Base-by-base conservation (phyloP, 371 early-diverging fungal species). In the Dentiscutata heterogama region DNA sequence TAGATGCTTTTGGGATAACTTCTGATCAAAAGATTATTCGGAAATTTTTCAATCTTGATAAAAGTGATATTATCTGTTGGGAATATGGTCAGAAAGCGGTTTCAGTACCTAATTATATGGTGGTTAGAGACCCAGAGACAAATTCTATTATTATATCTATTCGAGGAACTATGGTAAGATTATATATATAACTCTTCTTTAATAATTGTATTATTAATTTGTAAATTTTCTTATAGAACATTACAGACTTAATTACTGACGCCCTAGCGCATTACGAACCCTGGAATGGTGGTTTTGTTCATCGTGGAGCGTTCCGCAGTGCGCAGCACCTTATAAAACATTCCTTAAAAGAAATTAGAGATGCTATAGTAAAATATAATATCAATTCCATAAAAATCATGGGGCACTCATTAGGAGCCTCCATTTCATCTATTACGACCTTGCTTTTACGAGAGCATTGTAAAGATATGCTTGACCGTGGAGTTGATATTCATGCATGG, bases 211-310 rank as follows among this genome's bases (percentile, higher is more conserved):
- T 42, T 39, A 73, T 18, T 83, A 85, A 53, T 60, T 16, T 65
- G 7, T n/a, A 14, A 50, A 42, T 8, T 11, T 11, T 46, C 5
- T 31, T 27, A 22, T 84, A 93, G 94, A 96, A 95, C 67, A 87
- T 92, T 0, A 91, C 93, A 82, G 97, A 97, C 83, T 92, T 95
- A 2, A 83, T 97, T 77, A 96, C 97, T 0, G 97, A 97, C 83
- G 84, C 96, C 29, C 93, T 94, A 0, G 96, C 96, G 76, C 96
- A 96, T 83, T 96, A 96, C 80, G 91, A 92, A 67, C 93, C 90
- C 39, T 96, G 97, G 96, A 91, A 92, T 72, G 96, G 95, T 51
- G 96, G 96, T 2, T 87, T 96, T 20, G 94, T 95, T 61, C 96
- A 96, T 82, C 90, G 91, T 68, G 96, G 96, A 5, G 94, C 96